Conservation (phyloP, 1,139 yeast genomes). For the Yamadazyma friedrichii region DNA sequence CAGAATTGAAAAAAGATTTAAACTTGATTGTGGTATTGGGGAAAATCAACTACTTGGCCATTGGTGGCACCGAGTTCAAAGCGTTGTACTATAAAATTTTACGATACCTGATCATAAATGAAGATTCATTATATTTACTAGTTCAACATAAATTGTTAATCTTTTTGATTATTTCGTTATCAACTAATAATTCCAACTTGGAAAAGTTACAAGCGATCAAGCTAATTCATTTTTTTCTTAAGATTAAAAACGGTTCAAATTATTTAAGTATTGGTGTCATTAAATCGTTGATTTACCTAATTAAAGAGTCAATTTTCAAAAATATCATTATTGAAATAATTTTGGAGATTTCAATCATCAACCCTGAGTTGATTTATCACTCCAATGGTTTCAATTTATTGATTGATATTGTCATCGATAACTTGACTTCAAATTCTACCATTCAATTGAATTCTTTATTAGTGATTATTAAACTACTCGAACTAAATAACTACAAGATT, state of each 20-base stretch:
- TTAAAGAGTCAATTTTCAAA: slow-evolving; percentile 2
- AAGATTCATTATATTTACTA: slow-evolving; percentile 47
- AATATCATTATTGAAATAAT: slow-evolving; percentile 49
- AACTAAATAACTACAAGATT: slow-evolving; percentile 55
- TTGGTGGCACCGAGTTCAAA: slow-evolving; percentile 62
- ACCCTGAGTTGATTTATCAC: slow-evolving; percentile 59
- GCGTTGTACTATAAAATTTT: slow-evolving; percentile 78
- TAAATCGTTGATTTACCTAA: slow-evolving; percentile 66
- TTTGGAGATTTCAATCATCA: slow-evolving; percentile 62
- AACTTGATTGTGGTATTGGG: slow-evolving; percentile 60
- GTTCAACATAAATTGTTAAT: slow-evolving; percentile 57
- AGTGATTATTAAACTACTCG: slow-evolving; percentile 59
- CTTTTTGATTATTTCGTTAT: slow-evolving; percentile 62
- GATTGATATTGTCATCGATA: slow-evolving; percentile 55
- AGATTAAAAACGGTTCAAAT: slow-evolving; percentile 54
- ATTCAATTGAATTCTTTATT: slow-evolving; percentile 57
- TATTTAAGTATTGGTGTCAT: slow-evolving; percentile 65
- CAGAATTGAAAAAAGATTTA: slow-evolving; percentile 64
- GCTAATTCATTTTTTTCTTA: slow-evolving; percentile 62
- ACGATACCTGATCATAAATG: slow-evolving; percentile 58
- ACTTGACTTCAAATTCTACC: slow-evolving; percentile 5
- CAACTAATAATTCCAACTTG: slow-evolving; percentile 49
- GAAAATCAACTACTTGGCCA: slow-evolving; percentile 59
- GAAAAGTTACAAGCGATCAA: slow-evolving; percentile 83
- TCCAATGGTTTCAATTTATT: slow-evolving; percentile 67